A percentile compares a stretch with the other conserved stretches of the same genome.
Conservation (phyloP, 2,329 filamentous ascomycete species). For the Neofusicoccum sp. region DNA sequence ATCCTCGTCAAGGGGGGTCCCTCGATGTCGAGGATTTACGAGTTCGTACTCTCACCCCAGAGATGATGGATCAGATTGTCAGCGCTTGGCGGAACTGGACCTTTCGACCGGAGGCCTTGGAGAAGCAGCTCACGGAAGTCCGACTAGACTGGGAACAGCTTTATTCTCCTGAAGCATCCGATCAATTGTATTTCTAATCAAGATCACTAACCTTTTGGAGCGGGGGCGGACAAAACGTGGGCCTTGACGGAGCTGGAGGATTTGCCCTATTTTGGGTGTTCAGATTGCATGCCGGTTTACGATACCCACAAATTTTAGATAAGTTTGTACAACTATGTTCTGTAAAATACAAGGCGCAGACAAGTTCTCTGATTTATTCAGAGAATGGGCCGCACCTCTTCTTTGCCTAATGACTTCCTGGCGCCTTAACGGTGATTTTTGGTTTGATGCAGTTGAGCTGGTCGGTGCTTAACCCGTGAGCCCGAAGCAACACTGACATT, state of each 20-base stretch:
- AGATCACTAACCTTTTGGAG: too few relatives aligned
- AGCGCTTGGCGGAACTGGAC: conserved; percentile 39
- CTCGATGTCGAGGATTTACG: conserved; percentile 34
- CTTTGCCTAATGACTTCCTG: not conserved
- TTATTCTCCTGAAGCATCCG: too few relatives aligned
- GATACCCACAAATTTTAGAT: not conserved
- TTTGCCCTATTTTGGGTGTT: too few relatives aligned
- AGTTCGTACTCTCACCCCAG: conserved; percentile 34
- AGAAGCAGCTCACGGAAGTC: not conserved
- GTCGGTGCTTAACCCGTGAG: too few relatives aligned
- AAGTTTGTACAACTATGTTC: not conserved
- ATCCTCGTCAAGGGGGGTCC: conserved; percentile 37
- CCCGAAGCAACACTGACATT: too few relatives aligned
- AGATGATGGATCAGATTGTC: conserved; percentile 36
- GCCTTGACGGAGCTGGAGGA: not conserved
- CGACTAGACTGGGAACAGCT: not conserved
- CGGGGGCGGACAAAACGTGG: too few relatives aligned
- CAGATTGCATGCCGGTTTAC: not conserved
- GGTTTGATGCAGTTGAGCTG: not conserved
- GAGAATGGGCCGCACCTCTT: not conserved
- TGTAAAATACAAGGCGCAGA: not conserved
- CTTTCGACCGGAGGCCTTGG: conserved; percentile 31
- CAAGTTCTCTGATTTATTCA: not conserved
- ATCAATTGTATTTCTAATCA: too few relatives aligned
- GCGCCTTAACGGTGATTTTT: not conserved